A percentile compares a stretch with the other conserved stretches of the same genome.
phyloP scores from a whole-genome alignment of 2,329 filamentous ascomycete genomes.

The Fusarium gaditjirri region DNA sequence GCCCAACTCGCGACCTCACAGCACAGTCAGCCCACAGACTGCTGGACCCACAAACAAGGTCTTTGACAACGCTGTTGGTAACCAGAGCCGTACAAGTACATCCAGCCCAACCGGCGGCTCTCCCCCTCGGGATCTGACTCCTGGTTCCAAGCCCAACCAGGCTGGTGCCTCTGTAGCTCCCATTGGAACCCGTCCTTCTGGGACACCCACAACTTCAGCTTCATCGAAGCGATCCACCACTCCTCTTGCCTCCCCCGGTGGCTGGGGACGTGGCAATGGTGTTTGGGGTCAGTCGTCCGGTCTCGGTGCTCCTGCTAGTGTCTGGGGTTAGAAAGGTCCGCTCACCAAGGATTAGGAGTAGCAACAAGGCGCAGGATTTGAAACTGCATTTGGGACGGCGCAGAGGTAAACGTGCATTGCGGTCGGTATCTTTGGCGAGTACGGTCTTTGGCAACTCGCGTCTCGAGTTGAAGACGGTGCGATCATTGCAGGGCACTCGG shows the following conservation, averaged over 20 bases:
- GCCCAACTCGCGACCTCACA: constrained; percentile 77
- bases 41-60: constrained; percentile 65
- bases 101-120: constrained; percentile 85
- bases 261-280: constrained; percentile 83
- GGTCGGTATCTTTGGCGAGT: constrained; percentile 31
- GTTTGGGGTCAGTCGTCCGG: constrained; percentile 88
- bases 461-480: constrained; percentile 15
- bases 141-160: constrained; percentile 63
- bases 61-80: constrained; percentile 67
- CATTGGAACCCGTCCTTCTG: constrained; percentile 88
- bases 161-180: constrained; percentile 79
- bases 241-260: constrained; percentile 86
- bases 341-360: background rate
- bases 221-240: constrained; percentile 85
- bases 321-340: constrained; percentile 78
- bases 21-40: constrained; percentile 84
- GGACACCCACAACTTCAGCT: constrained; percentile 59
- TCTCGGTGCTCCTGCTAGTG: constrained; percentile 88
- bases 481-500: constrained; percentile 28
- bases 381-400: constrained; percentile 45
- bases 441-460: constrained; percentile 16
- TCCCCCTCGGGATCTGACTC: constrained; percentile 74
- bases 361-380: constrained; percentile 27
- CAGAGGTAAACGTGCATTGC: constrained; percentile 41
- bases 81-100: constrained; percentile 79